Base-by-base conservation (phyloP, 2,329 filamentous ascomycete species). In the Emmonsiellopsis sp. region DNA sequence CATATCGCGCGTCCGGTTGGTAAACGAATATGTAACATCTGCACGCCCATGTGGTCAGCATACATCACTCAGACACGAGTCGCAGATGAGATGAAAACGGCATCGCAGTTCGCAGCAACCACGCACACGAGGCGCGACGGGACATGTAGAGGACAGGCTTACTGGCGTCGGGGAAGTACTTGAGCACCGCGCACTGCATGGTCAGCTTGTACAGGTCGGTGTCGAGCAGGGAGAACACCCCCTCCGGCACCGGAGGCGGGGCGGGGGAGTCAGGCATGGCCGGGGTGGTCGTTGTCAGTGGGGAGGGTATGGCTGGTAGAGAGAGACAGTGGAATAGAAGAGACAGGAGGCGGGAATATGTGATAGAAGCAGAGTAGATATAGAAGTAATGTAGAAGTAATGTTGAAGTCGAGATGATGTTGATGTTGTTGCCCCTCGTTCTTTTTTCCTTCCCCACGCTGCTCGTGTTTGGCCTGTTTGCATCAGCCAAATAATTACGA, bases 151-250 rank as follows among this genome's bases (percentile, higher is more conserved):
- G 26, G 13, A 13, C 34, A 38, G 42, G 67, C 72, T 65, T 60
- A 77, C 75, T 61, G 54, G 76, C 75, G 55, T 91, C 79, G 35
- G 86, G 86, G 70, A 95, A 97, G 75, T 91, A 94, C 71, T 94
- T 94, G 61, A 94, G 80, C 59, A 97, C 86, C 57, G 90, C 90
- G 67, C 88, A 95, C 85, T 98, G 93, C 93, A 98, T 98, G 16
- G 93, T 98, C 71, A 98, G 74, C 73, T 98, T 98, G 81, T 96
- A 98, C 57, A 98, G 72, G 68, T 86, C 83, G 13, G 87, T 92
- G 66, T 93, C 88, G 52, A 93, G 77, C 66, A 93, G 86, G 65
- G 87, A 92, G 64, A 84, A 87, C 66, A 92, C 82, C 50, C 87
- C 88, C 72, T 88, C 86, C 4, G 86, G 54, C 34, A 45, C 44